These are phyloP conservation scores for Kuraishia ogatae DNA, from an alignment of 805 yeast genomes.

Conservation along the genomic window DNA sequence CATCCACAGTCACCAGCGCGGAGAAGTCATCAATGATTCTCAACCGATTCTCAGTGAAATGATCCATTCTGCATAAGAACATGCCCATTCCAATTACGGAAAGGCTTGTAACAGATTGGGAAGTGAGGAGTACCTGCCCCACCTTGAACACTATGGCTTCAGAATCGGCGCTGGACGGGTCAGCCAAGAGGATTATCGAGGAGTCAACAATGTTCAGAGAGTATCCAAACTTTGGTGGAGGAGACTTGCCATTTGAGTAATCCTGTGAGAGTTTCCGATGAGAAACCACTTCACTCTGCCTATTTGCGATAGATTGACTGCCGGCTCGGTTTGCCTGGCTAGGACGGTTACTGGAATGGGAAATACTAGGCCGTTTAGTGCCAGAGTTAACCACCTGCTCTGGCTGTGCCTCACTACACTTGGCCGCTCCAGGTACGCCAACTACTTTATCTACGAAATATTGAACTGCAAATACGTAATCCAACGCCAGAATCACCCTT, in stretches of 20 bases:
- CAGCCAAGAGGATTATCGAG: constrained; percentile 72
- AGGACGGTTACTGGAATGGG: not conserved
- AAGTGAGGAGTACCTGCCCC: constrained; percentile 65
- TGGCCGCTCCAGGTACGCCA: not conserved
- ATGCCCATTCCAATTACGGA: constrained; percentile 77
- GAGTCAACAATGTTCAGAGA: constrained; percentile 68
- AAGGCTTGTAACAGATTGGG: constrained; percentile 57
- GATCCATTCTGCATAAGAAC: constrained; percentile 72
- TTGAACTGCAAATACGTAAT: constrained; percentile 73
- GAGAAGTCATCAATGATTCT: constrained; percentile 88
- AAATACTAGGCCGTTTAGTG: not conserved
- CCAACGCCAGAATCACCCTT: constrained; percentile 72
- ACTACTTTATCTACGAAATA: constrained; percentile 48
- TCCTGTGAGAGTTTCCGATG: constrained; percentile 5
- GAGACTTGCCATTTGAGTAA: not conserved
- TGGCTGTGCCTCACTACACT: not conserved
- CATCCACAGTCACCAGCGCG: constrained; percentile 63
- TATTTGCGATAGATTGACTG: not conserved
- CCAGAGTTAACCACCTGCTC: not conserved
- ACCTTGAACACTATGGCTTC: constrained; percentile 89
- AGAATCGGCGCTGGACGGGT: constrained; percentile 57
- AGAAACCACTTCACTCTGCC: too few species aligned
- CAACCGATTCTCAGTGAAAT: constrained; percentile 49
- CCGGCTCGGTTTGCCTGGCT: not conserved
- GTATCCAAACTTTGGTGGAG: constrained; percentile 28